Percentiles rank a stretch among this genome's conserved stretches.
phyloP scores from a whole-genome alignment of 352 stramenopile species.

The Globisporangium spiculum region DNA sequence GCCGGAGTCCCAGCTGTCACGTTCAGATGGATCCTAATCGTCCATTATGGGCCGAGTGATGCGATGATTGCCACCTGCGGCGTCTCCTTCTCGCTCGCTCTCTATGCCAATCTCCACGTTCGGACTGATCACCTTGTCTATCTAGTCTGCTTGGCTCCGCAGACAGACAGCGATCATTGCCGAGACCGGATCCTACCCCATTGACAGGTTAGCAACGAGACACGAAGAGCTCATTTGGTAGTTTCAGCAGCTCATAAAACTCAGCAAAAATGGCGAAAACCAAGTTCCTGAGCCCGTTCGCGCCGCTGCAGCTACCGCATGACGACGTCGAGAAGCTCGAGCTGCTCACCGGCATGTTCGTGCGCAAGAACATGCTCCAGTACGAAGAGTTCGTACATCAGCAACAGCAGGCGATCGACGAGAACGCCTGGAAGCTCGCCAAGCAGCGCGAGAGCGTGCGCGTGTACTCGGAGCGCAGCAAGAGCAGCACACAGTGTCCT shows the following conservation, averaged over 20 bases:
- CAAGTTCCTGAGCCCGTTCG: constrained; percentile 28
- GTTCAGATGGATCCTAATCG: neutral
- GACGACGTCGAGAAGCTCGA: constrained; percentile 25
- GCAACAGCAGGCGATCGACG: constrained; percentile 26
- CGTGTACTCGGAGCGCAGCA: constrained; percentile 32
- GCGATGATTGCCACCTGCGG: neutral
- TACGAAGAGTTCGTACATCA: constrained; percentile 29
- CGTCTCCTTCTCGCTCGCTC: neutral
- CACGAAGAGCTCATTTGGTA: neutral
- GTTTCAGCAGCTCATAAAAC: neutral
- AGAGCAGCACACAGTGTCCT: constrained; percentile 14
- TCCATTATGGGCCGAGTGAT: neutral
- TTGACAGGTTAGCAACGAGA: neutral
- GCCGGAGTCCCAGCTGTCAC: neutral
- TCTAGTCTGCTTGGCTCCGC: neutral
- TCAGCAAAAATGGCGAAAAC: neutral
- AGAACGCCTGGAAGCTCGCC: constrained; percentile 26
- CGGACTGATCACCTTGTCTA: neutral
- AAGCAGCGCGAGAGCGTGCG: constrained; percentile 36
- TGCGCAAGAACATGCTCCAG: constrained; percentile 23
- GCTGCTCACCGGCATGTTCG: constrained; percentile 25
- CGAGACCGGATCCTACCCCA: neutral
- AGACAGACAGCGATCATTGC: too few relatives aligned
- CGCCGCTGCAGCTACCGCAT: constrained; percentile 25
- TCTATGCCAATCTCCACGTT: neutral